Conservation (phyloP, 2,329 filamentous ascomycete species). For the Arthrobotrys megalospora region DNA sequence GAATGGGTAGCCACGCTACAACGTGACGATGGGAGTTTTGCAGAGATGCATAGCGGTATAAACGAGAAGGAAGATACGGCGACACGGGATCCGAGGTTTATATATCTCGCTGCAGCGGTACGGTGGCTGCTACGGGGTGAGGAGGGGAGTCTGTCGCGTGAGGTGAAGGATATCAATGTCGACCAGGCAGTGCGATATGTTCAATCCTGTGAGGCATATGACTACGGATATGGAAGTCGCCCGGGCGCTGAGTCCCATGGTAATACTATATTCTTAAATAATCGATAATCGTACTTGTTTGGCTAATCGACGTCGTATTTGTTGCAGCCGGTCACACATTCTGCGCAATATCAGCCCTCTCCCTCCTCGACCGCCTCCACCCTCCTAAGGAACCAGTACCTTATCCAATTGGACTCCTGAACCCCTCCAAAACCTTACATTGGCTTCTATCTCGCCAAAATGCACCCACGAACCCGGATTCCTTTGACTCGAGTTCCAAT, state of each 20-base stretch:
- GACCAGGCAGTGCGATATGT: slow-evolving; percentile 80
- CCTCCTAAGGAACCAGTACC: slow-evolving; percentile 64
- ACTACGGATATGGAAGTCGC: slow-evolving; percentile 85
- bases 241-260: slow-evolving; percentile 87
- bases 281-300: slow-evolving; percentile 51
- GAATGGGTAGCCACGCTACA: slow-evolving; percentile 83
- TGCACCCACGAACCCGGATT: slow-evolving; percentile 65
- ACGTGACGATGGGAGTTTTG: slow-evolving; percentile 88
- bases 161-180: slow-evolving; percentile 81
- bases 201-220: slow-evolving; percentile 78
- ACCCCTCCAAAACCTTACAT: slow-evolving; percentile 67
- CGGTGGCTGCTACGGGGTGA: slow-evolving; percentile 81
- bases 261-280: slow-evolving; percentile 68
- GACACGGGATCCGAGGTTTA: slow-evolving; percentile 87
- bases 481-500: slow-evolving; percentile 66
- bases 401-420: slow-evolving; percentile 68
- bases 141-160: slow-evolving; percentile 69
- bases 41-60: slow-evolving; percentile 74
- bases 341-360: slow-evolving; percentile 84
- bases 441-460: slow-evolving; percentile 77
- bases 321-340: slow-evolving; percentile 87
- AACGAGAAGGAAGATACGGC: slow-evolving; percentile 76
- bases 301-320: background rate
- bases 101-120: slow-evolving; percentile 85
- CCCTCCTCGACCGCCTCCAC: slow-evolving; percentile 78